Percentiles rank a stretch among this genome's conserved stretches.
Conservation (phyloP, 140 eudicot genomes). For the Stevia rebaudiana region DNA sequence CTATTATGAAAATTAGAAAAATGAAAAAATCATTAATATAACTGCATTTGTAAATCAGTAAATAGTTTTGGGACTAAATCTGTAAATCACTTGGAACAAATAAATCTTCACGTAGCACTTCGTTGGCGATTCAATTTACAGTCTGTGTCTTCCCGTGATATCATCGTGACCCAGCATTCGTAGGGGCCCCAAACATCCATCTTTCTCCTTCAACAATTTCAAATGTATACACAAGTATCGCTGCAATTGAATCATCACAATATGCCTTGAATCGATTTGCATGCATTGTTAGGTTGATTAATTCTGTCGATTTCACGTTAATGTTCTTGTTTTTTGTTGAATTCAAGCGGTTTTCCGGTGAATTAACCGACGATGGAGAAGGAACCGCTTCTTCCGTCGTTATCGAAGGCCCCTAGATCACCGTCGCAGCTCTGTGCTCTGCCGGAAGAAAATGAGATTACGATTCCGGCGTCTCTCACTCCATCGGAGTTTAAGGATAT, state of each 20-base stretch:
- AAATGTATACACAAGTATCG: background rate
- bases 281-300: background rate
- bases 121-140: conserved; percentile 25
- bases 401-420: conserved; percentile 24
- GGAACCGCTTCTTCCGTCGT: conserved; percentile 52
- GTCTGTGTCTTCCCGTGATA: conserved; percentile 27
- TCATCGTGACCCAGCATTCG: conserved; percentile 30
- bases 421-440: conserved; percentile 38
- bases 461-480: conserved; percentile 33
- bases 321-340: background rate
- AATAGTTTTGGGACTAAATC: conserved; percentile 1
- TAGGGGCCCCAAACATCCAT: conserved; percentile 26
- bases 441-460: conserved; percentile 45
- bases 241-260: background rate
- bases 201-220: background rate
- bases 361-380: conserved; percentile 38
- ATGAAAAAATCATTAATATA: background rate
- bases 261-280: background rate
- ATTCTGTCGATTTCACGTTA: background rate
- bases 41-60: background rate
- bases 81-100: background rate
- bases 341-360: conserved; percentile 15
- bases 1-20: background rate
- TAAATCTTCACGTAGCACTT: conserved; percentile 4
- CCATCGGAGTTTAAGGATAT: conserved; percentile 57